Evolutionary conservation across 257 asterid genomes (phyloP).

Genomic region (Gynochthodes officinalis): DNA sequence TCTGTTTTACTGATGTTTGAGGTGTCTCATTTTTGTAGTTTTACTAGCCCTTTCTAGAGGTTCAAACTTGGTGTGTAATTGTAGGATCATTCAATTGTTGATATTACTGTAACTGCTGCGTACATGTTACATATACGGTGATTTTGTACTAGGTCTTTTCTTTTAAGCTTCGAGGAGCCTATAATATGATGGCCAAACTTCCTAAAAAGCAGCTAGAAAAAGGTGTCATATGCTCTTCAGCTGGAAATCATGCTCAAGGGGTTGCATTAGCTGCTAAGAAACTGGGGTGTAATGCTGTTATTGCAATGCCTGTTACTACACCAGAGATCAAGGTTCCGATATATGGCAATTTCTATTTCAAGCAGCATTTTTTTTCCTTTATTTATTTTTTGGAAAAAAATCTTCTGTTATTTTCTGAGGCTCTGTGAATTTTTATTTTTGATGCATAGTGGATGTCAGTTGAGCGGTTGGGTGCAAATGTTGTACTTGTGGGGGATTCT

Average conservation of each 20-base stretch:
- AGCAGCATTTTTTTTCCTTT: background rate
- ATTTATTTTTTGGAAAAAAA: background rate
- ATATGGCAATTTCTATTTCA: background rate
- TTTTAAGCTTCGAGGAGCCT: constrained; percentile 96
- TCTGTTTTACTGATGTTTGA: background rate
- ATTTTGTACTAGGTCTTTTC: constrained; percentile 62
- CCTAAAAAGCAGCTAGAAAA: constrained; percentile 59
- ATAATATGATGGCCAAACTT: constrained; percentile 96
- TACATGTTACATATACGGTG: background rate
- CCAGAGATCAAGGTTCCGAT: constrained; percentile 85
- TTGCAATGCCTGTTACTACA: constrained; percentile 91
- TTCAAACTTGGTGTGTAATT: background rate
- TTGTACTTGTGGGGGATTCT: constrained; percentile 82
- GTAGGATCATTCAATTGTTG: background rate
- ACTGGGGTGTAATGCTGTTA: constrained; percentile 69
- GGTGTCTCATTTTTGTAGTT: background rate
- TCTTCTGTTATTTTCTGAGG: constrained; percentile 7
- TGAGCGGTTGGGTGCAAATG: constrained; percentile 82
- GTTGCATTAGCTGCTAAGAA: constrained; percentile 78
- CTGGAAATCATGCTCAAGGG: constrained; percentile 99
- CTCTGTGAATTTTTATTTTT: constrained; percentile 3
- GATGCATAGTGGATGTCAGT: constrained; percentile 77
- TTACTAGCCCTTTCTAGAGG: background rate
- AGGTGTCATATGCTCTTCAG: constrained; percentile 97
- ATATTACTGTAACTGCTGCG: background rate